Percentiles rank a stretch among this genome's conserved stretches.
Conservation (phyloP, 495 filamentous ascomycete genomes). For the Podospora appendiculata region DNA sequence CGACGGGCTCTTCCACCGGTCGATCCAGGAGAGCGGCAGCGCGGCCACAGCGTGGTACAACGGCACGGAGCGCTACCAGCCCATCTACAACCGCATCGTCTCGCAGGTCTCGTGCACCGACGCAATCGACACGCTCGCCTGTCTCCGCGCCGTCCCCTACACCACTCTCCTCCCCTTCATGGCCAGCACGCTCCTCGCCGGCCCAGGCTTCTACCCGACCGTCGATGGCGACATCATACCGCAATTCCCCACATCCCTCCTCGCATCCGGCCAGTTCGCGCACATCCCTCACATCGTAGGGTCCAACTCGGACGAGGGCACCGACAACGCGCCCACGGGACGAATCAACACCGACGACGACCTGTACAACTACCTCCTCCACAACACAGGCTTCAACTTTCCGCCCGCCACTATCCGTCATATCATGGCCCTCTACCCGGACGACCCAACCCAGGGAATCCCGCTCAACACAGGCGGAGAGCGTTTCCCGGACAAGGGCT, state of each 20-base stretch:
- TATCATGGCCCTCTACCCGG: conserved; percentile 28
- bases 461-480: conserved; percentile 21
- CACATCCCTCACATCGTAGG: conserved; percentile 51
- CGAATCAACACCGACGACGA: conserved; percentile 37
- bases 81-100: conserved; percentile 36
- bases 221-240: conserved; percentile 47
- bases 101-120: conserved; percentile 29
- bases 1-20: conserved; percentile 44
- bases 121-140: conserved; percentile 30
- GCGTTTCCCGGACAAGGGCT: conserved; percentile 19
- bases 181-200: conserved; percentile 5
- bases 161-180: conserved; percentile 19
- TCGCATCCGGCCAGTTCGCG: conserved; percentile 37
- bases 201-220: conserved; percentile 31
- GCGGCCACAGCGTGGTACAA: conserved; percentile 26
- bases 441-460: conserved; percentile 24
- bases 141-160: conserved; percentile 31
- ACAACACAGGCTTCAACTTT: conserved; percentile 13
- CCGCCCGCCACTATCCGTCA: conserved; percentile 22
- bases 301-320: conserved; percentile 56
- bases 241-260: conserved; percentile 20
- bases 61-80: conserved; percentile 28
- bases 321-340: conserved; percentile 42
- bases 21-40: conserved; percentile 43
- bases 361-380: conserved; percentile 25